Base-by-base conservation (phyloP, 805 yeast species). In the Peterozyma toletana region DNA sequence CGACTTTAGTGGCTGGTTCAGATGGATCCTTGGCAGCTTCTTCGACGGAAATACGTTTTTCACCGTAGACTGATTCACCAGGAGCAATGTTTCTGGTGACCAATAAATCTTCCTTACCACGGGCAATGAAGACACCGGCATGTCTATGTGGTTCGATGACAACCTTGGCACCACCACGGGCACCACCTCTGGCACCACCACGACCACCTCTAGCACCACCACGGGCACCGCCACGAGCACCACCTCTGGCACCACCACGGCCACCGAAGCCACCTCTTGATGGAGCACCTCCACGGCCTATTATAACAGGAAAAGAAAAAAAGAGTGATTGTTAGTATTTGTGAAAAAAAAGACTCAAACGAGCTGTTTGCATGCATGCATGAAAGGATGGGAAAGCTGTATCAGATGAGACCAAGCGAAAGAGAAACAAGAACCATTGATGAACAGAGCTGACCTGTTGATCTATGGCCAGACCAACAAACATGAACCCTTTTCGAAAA, bases 141-240 rank as follows among this genome's bases (percentile, higher is more conserved):
- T 93, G 98, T 75, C 96, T 86, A 72, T 93, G 99, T 58, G 98
- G 97, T 74, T 93, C 99, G 57, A 91, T 84, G 61, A 91, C 87
- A 56, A 91, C 98, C 76, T 86, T 93, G 59, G 96, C 96, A 66
- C 95, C 95, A 58, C 91, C 93, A 53, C 74, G 63, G 52, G 91
- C 90, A 67, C 93, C 95, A 53, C 90, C 91, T 50, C 80, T 56
- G 60, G 86, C 89, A 54, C 86, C 81, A 51, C 84, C 66, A 44
- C 73, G 72, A 48, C 78, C 80, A 56, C 86, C 79, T 46, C 78
- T 60, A 37, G 60, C 53, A 33, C 76, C 77, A 35, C 75, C 73
- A 34, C 65, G 51, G 41, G 64, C 70, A 48, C 81, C 77, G 42
- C 77, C 56, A 54, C 60, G 60, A 50, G 78, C 72, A 38, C 70